Evolutionary conservation across 768 basidiomycete species (phyloP).

Genomic region (Boletus rubescentipes): DNA sequence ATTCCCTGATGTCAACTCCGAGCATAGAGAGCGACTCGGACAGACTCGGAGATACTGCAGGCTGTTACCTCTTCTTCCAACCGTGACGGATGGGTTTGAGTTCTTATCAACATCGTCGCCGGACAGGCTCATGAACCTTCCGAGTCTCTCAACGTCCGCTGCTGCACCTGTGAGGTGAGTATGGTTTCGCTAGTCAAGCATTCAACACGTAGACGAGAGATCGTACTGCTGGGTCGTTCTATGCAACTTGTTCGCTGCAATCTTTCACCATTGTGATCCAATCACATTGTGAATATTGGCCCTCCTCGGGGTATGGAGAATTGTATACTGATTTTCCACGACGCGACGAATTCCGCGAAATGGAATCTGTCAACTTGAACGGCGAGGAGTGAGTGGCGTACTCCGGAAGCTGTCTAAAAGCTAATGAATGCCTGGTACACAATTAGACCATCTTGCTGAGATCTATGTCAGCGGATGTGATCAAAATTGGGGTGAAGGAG

Average conservation of each 20-base stretch:
- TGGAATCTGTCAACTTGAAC: conserved; percentile 94
- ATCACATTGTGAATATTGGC: conserved; percentile 85
- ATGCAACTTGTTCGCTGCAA: conserved; percentile 86
- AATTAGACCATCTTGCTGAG: conserved; percentile 90
- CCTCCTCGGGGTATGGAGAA: conserved; percentile 92
- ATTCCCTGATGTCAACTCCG: too few relatives aligned
- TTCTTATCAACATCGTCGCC: conserved; percentile 80
- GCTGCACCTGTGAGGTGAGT: conserved; percentile 91
- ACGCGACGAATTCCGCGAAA: conserved; percentile 88
- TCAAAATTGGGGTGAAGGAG: conserved; percentile 85
- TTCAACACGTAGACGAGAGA: conserved; percentile 69
- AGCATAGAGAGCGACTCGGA: conserved; percentile 89
- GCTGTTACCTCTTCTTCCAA: conserved; percentile 90
- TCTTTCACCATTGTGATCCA: conserved; percentile 77
- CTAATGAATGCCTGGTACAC: conserved; percentile 36
- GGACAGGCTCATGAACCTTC: conserved; percentile 83
- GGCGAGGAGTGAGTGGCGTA: conserved; percentile 73
- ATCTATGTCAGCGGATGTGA: conserved; percentile 81
- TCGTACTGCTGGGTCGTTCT: conserved; percentile 76
- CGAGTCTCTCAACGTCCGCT: conserved; percentile 80
- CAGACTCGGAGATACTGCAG: conserved; percentile 85
- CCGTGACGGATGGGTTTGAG: conserved; percentile 83
- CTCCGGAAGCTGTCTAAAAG: not conserved
- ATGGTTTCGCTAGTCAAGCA: not conserved
- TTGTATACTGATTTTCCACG: conserved; percentile 80